Evolutionary conservation across 768 basidiomycete species (phyloP).

Genomic region (Trametes cinnabarina): DNA sequence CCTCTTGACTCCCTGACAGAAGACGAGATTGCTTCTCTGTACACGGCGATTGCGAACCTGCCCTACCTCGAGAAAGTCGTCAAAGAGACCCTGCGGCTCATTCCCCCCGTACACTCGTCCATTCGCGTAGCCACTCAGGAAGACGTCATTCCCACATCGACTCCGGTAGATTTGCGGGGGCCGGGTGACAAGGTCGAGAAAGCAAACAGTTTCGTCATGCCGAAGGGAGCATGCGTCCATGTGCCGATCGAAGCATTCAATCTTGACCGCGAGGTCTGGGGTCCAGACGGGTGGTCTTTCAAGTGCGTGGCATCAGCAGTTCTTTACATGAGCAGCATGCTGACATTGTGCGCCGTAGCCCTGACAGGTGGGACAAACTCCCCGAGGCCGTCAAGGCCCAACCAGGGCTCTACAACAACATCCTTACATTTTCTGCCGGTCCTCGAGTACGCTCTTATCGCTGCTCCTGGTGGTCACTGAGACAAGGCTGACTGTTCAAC

Average conservation of each 20-base stretch:
- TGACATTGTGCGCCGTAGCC: slow-evolving; percentile 41
- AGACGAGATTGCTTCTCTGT: slow-evolving; percentile 66
- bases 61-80: slow-evolving; percentile 76
- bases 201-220: slow-evolving; percentile 46
- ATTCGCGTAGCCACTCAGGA: slow-evolving; percentile 75
- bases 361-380: slow-evolving; percentile 77
- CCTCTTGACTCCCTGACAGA: slow-evolving; percentile 44
- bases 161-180: slow-evolving; percentile 48
- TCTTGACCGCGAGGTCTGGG: slow-evolving; percentile 76
- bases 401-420: slow-evolving; percentile 71
- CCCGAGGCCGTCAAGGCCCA: slow-evolving; percentile 64
- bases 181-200: slow-evolving; percentile 45
- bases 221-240: slow-evolving; percentile 73
- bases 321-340: background rate
- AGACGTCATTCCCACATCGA: slow-evolving; percentile 71
- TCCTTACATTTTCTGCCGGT: slow-evolving; percentile 76
- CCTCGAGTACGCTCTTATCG: slow-evolving; percentile 57
- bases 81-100: slow-evolving; percentile 72
- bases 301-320: slow-evolving; percentile 42
- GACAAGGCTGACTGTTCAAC: background rate
- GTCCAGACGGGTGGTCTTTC: slow-evolving; percentile 78
- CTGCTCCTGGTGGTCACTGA: background rate
- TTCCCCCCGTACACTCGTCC: slow-evolving; percentile 80
- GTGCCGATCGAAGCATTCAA: slow-evolving; percentile 80
- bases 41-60: slow-evolving; percentile 53